phyloP scores from a whole-genome alignment of 192 early-diverging fungal species.

The Entomortierella lignicola region DNA sequence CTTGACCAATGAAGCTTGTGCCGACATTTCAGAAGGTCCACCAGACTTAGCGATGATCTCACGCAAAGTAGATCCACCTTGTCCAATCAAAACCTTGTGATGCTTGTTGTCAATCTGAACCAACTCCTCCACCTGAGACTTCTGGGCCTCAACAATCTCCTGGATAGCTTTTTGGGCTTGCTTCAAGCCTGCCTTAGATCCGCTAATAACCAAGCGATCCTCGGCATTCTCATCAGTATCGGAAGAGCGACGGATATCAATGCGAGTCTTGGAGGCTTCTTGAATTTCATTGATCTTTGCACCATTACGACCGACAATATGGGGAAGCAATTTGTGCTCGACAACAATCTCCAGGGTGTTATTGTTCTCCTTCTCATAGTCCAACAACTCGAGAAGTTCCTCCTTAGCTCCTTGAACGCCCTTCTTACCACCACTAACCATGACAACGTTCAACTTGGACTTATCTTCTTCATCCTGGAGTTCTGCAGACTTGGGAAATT shows the following conservation, averaged over 20 bases:
- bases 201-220: constrained; percentile 62
- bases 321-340: constrained; percentile 72
- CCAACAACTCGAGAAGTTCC: constrained; percentile 85
- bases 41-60: constrained; percentile 70
- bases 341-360: constrained; percentile 73
- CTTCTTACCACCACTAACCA: constrained; percentile 85
- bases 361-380: constrained; percentile 84
- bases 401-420: constrained; percentile 82
- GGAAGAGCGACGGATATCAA: constrained; percentile 72
- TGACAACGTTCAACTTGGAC: constrained; percentile 73
- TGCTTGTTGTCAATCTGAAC: constrained; percentile 63
- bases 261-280: constrained; percentile 74
- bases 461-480: constrained; percentile 64
- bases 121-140: constrained; percentile 62
- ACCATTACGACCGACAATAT: constrained; percentile 84
- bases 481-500: constrained; percentile 71
- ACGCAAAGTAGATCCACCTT: constrained; percentile 70
- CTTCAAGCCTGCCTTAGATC: constrained; percentile 66
- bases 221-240: constrained; percentile 51
- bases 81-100: constrained; percentile 77
- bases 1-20: constrained; percentile 65
- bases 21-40: constrained; percentile 63
- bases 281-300: constrained; percentile 80
- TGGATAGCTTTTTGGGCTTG: constrained; percentile 68
- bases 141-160: constrained; percentile 69